Evolutionary conservation across 345 rosid species (phyloP), one percentile per base, ranked within the genome.

Genomic region (Boechera divaricarpa): DNA sequence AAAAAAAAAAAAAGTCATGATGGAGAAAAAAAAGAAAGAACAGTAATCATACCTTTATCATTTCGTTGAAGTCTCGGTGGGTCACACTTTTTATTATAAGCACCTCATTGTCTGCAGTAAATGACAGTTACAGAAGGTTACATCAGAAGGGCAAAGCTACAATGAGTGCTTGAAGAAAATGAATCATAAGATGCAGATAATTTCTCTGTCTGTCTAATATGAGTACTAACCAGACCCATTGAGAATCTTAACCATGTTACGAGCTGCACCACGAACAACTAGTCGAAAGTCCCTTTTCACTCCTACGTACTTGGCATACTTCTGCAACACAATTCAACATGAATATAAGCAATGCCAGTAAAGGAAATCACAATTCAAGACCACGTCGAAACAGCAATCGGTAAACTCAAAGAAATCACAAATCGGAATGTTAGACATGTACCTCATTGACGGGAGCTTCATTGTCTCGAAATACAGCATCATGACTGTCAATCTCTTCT

Each of bases 361-460:
- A 35, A 35, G 5, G 55, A 73, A 13, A 44, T 54, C 39, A 66
- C 41, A 58, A 26, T 41, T 57, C 49, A 32, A 32, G 31, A 24
- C 24, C 32, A 70, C 6, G 7, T 31, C 0, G 2, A 32, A 60
- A 49, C 8, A n/a, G 59, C 59, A 64, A 65, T 11, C 4, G 1
- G 38, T 12, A 29, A 77, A 16, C 11, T 57, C 36, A 63, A 41
- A 12, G 59, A 77, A 53, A 61, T 10, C 31, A 31, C 44, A 52
- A 44, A 56, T 56, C 32, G 64, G 39, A 57, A 26, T 57, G 66
- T 24, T 28, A 45, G 49, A 56, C 61, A 66, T 18, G 66, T 56
- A 92, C 98, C 96, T 87, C 60, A 84, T 83, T 95, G 66, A 95
- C 99, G 47, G 98, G 99, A 79, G 99, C 99, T 55, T 92, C 98